Evolutionary conservation across 306 rosid species (phyloP), one percentile per base, ranked within the genome.

Genomic region (Vachellia collinsii): DNA sequence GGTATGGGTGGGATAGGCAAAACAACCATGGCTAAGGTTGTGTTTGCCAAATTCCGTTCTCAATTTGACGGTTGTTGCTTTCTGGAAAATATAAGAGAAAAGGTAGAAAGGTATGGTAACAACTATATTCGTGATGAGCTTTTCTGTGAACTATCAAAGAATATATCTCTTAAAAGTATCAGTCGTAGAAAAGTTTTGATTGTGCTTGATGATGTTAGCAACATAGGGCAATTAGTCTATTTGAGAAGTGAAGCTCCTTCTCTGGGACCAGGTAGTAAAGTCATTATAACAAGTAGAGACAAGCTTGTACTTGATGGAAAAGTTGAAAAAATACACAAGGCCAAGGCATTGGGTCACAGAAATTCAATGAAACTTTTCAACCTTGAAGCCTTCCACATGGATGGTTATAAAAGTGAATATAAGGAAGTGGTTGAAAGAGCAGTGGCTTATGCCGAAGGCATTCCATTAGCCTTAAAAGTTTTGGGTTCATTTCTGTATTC

Each of bases 1-100:
- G 85, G 85, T 0, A 81, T 81, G 76, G 76, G 74, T 0, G 81
- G 85, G 4, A 72, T 82, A 0, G 82, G 85, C 0, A 82, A 81
- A 41, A 81, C 81, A 25, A 82, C 85, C 7, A 25, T 80, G 5
- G 79, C 79, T 20, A 65, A 64, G 34, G 75, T 11, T 23, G 3
- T 74, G 22, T 80, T 63, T 73, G 29, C 77, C n/a, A 25, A 34
- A 59, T 10, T 23, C 19, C 20, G 17, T 9, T n/a, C 72, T 3
- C 39, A 12, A 1, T 79, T 29, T 29, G 34, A 29, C 2, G 34
- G 1, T 29, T 29, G 34, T 2, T 29, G 34, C 34, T 29, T 29
- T 29, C 34, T 29, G 34, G 34, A 29, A 29, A 29, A 29, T 29
- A 29, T 29, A 29, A 29, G 34, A 29, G 34, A 29, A 29, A 2